Conservation (phyloP, 768 basidiomycete genomes). For the Suillus subluteus region DNA sequence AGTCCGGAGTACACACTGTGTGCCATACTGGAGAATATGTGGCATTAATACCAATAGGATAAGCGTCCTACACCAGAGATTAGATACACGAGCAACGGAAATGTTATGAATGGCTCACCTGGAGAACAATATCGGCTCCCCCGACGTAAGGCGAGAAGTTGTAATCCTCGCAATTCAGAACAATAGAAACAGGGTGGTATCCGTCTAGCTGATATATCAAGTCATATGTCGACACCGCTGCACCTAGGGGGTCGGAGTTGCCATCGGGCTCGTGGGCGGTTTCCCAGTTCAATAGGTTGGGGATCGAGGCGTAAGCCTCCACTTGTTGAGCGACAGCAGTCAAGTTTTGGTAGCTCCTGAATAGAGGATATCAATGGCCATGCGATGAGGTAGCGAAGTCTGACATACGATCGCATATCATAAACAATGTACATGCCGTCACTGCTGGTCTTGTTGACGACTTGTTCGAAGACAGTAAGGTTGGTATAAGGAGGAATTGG, state of each 20-base stretch:
- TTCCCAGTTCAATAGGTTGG: slow-evolving; percentile 73
- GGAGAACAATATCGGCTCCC: slow-evolving; percentile 72
- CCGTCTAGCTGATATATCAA: slow-evolving; percentile 52
- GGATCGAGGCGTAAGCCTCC: slow-evolving; percentile 61
- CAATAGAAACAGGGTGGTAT: slow-evolving; percentile 61
- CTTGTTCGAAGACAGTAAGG: slow-evolving; percentile 39
- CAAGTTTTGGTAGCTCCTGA: slow-evolving; percentile 61
- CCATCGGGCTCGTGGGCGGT: slow-evolving; percentile 78
- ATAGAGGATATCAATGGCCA: background rate
- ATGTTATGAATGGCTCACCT: slow-evolving; percentile 57
- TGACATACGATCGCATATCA: slow-evolving; percentile 66
- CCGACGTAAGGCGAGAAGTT: slow-evolving; percentile 58
- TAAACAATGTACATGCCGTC: slow-evolving; percentile 66
- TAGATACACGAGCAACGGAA: background rate
- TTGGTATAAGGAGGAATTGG: slow-evolving; percentile 71
- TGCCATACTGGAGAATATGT: slow-evolving; percentile 63
- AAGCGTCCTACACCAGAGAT: slow-evolving; percentile 22
- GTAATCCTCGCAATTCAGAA: slow-evolving; percentile 63
- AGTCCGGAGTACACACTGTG: slow-evolving; percentile 63
- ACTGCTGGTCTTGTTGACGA: slow-evolving; percentile 21
- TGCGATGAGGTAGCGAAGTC: background rate
- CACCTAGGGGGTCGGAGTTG: slow-evolving; percentile 63
- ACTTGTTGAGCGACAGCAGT: slow-evolving; percentile 67
- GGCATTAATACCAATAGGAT: slow-evolving; percentile 55
- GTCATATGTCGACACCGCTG: slow-evolving; percentile 51